A percentile compares a stretch with the other conserved stretches of the same genome.
Evolutionary conservation across 1,139 yeast species (phyloP).

Genomic region (Candida dubliniensis): DNA sequence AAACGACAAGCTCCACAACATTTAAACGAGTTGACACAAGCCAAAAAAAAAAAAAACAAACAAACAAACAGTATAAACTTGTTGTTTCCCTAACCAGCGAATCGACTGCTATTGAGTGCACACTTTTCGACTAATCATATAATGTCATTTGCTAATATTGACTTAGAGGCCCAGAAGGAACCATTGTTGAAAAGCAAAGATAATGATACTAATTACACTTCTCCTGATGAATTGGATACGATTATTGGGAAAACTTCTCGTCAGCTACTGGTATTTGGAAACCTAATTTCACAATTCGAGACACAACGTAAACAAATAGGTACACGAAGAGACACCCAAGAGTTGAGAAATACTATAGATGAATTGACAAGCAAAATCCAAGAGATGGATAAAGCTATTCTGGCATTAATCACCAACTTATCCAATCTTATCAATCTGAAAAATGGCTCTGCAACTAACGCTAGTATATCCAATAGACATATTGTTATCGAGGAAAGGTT

Average conservation of each 20-base stretch:
- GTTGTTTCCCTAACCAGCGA: background rate
- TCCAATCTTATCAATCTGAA: conserved; percentile 30
- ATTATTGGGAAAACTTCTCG: conserved; percentile 37
- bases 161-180: conserved; percentile 53
- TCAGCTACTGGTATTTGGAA: conserved; percentile 52
- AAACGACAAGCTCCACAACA: background rate
- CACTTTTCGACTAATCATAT: background rate
- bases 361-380: conserved; percentile 26
- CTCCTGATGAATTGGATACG: conserved; percentile 29
- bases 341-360: conserved; percentile 43
- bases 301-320: conserved; percentile 53
- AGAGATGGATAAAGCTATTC: conserved; percentile 36
- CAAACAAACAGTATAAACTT: background rate
- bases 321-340: conserved; percentile 49
- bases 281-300: conserved; percentile 49
- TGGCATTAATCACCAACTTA: conserved; percentile 29
- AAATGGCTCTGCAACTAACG: conserved; percentile 13
- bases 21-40: background rate
- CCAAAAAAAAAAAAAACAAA: background rate
- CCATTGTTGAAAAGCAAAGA: conserved; percentile 14
- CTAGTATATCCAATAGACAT: conserved; percentile 36
- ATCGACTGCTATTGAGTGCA: background rate
- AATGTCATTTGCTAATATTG: conserved; percentile 65
- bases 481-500: conserved; percentile 41
- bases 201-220: background rate